A percentile compares a stretch with the other conserved stretches of the same genome.
Conservation (phyloP, 352 stramenopile genomes). For the Pythium folliculosum region DNA sequence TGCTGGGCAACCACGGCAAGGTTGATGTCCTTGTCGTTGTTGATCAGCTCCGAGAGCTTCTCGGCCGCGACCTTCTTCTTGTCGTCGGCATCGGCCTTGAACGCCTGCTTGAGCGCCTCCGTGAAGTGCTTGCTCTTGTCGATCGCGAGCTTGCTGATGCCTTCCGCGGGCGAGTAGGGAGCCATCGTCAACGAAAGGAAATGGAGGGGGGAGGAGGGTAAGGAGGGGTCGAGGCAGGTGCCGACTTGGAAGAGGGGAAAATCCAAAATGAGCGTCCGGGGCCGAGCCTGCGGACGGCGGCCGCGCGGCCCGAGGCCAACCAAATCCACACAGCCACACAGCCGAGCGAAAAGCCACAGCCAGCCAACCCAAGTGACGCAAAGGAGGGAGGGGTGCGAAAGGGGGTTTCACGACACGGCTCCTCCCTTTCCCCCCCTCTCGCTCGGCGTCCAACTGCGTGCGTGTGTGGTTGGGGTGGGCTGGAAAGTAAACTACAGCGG, state of each 20-base stretch:
- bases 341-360: slow-evolving; percentile 9
- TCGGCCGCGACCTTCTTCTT: slow-evolving; percentile 84
- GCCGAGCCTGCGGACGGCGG: background rate
- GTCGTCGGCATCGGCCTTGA: slow-evolving; percentile 53
- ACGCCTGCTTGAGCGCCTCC: slow-evolving; percentile 77
- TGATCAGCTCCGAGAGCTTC: slow-evolving; percentile 83
- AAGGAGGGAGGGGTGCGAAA: slow-evolving; percentile 21
- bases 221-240: slow-evolving; percentile 10
- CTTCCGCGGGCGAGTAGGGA: slow-evolving; percentile 79
- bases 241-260: slow-evolving; percentile 59
- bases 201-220: slow-evolving; percentile 25
- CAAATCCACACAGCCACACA: slow-evolving; percentile 3
- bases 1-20: slow-evolving; percentile 67
- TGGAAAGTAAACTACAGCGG: slow-evolving; percentile 11
- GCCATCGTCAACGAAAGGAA: slow-evolving; percentile 50
- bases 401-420: slow-evolving; percentile 18
- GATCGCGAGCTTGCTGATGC: slow-evolving; percentile 83
- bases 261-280: slow-evolving; percentile 67
- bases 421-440: slow-evolving; percentile 5
- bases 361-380: slow-evolving; percentile 16
- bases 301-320: slow-evolving; percentile 4
- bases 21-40: slow-evolving; percentile 72
- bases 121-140: slow-evolving; percentile 92
- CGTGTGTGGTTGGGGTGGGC: slow-evolving; percentile 21
- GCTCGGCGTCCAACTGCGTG: slow-evolving; percentile 10